Conservation (phyloP, 345 rosid species). For the Gynandropsis gynandra region DNA sequence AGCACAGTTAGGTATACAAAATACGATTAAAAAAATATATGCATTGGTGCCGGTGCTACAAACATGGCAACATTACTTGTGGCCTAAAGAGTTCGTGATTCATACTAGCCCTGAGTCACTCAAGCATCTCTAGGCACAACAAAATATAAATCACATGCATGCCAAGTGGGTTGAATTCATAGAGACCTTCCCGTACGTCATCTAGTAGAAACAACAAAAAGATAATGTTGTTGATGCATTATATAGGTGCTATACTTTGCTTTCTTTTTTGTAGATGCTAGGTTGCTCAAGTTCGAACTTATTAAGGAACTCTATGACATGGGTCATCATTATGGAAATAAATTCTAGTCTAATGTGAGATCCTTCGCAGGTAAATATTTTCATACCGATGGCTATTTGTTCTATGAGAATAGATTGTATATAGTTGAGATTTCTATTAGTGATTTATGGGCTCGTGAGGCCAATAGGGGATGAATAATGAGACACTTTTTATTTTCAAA, state of each 20-base stretch:
- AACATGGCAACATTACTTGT: conserved; percentile 5
- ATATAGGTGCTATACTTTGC: neutral
- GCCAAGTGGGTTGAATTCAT: conserved; percentile 1
- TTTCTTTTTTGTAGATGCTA: neutral
- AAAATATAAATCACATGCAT: neutral
- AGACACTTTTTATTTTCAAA: neutral
- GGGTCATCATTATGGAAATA: neutral
- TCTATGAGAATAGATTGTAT: neutral
- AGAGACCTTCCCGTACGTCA: neutral
- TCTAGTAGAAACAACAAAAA: neutral
- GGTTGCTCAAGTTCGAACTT: neutral
- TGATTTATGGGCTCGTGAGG: neutral
- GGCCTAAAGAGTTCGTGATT: conserved; percentile 1
- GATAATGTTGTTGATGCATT: neutral
- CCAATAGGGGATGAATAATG: neutral
- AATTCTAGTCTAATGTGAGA: too few species aligned
- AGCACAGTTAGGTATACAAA: too few species aligned
- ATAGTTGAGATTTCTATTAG: neutral
- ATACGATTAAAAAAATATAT: too few species aligned
- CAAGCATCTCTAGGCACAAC: neutral
- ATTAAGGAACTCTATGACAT: neutral
- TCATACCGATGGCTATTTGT: neutral
- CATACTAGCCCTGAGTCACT: neutral
- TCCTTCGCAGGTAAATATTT: neutral
- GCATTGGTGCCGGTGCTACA: neutral